phyloP scores from a whole-genome alignment of 2,329 filamentous ascomycete species.

The Ceratocystiopsis minuta region DNA sequence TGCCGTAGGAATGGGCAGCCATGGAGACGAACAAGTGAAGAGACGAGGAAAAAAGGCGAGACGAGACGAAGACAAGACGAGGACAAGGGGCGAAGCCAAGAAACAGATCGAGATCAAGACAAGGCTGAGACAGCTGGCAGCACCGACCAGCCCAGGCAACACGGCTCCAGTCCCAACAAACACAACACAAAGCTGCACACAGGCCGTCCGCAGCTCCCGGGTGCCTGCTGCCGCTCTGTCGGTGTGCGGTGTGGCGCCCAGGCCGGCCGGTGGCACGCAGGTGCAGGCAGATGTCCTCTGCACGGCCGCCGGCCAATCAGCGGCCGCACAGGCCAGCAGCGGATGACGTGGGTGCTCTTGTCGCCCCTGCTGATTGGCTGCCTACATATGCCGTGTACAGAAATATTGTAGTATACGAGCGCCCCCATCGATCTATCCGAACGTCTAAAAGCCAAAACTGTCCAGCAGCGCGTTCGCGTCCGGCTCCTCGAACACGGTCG shows the following conservation, averaged over 20 bases:
- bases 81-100: too few species aligned
- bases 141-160: too few species aligned
- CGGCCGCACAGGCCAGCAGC: too few species aligned
- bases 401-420: background rate
- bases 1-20: conserved; percentile 36
- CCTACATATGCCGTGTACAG: background rate
- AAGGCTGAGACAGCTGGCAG: too few species aligned
- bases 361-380: background rate
- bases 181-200: too few species aligned
- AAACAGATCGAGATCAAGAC: too few species aligned
- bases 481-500: conserved; percentile 81
- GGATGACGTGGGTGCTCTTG: conserved; percentile 2
- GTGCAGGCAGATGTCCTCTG: background rate
- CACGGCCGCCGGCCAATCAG: background rate
- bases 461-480: conserved; percentile 76
- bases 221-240: too few species aligned
- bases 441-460: conserved; percentile 65
- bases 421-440: background rate
- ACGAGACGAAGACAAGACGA: too few species aligned
- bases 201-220: too few species aligned
- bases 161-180: too few species aligned
- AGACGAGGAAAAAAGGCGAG: too few species aligned
- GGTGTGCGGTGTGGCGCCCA: too few species aligned
- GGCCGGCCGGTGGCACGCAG: background rate
- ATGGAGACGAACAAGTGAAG: background rate